Percentiles rank a stretch among this genome's conserved stretches.
These are phyloP conservation scores for Moesziomyces globuligerus DNA, from an alignment of 1,284 basidiomycete genomes.

Conservation along the genomic window DNA sequence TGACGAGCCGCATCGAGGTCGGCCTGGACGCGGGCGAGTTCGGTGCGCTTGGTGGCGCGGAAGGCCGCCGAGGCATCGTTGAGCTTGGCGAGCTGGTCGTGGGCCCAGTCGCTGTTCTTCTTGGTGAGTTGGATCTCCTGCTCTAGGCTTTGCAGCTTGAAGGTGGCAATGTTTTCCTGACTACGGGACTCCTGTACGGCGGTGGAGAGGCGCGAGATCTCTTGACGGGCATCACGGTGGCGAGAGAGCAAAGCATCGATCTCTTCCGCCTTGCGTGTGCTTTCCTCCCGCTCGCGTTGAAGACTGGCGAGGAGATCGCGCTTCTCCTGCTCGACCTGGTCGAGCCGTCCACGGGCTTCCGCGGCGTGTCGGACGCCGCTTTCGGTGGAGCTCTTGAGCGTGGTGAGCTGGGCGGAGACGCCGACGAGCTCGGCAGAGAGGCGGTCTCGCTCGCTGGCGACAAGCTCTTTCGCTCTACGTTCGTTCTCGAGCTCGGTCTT, in stretches of 20 bases:
- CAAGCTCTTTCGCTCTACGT: constrained; percentile 43
- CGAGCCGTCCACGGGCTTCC: constrained; percentile 44
- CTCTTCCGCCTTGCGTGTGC: constrained; percentile 56
- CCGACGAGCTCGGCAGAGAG: constrained; percentile 49
- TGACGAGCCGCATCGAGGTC: constrained; percentile 77
- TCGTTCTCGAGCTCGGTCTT: constrained; percentile 37
- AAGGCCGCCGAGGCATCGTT: constrained; percentile 47
- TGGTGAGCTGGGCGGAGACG: constrained; percentile 41
- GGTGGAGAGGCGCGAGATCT: constrained; percentile 51
- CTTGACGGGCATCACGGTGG: constrained; percentile 53
- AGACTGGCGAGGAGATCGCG: constrained; percentile 60
- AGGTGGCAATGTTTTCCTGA: constrained; percentile 69
- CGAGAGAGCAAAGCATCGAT: constrained; percentile 45
- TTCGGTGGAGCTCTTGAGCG: constrained; percentile 42
- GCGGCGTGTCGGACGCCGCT: constrained; percentile 45
- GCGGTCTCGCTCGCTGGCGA: constrained; percentile 35
- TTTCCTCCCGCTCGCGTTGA: constrained; percentile 60
- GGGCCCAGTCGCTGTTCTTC: constrained; percentile 75
- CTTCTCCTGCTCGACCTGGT: constrained; percentile 62
- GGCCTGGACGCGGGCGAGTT: constrained; percentile 78
- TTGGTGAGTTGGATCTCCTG: constrained; percentile 81
- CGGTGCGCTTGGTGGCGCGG: constrained; percentile 71
- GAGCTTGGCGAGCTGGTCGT: constrained; percentile 55
- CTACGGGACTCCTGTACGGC: constrained; percentile 56
- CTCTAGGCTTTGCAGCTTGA: constrained; percentile 79